These are phyloP conservation scores for Neopestalotiopsis sp. DNA, from an alignment of 2,329 filamentous ascomycete species.

Conservation along the genomic window DNA sequence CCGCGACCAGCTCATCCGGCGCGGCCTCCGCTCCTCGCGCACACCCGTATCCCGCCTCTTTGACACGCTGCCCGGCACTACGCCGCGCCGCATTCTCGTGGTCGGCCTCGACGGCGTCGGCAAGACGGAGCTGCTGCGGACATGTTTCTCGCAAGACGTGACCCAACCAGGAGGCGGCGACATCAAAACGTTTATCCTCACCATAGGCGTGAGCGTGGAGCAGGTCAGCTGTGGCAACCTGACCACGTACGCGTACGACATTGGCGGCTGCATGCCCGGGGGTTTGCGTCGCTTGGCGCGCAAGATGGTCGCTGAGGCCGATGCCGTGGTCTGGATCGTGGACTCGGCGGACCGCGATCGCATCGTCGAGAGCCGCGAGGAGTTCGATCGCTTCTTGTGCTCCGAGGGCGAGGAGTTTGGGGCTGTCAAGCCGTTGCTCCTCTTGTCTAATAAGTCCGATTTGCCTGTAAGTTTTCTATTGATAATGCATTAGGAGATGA, in stretches of 20 bases:
- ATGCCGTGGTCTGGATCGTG: background rate
- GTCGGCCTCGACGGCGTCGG: background rate
- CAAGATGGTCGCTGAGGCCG: background rate
- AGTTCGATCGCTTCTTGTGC: background rate
- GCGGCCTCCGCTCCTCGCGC: background rate
- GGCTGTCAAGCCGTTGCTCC: background rate
- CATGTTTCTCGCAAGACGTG: background rate
- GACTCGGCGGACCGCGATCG: background rate
- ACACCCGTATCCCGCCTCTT: constrained; percentile 8
- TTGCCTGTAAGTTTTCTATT: background rate
- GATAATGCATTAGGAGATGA: no score
- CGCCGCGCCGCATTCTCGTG: background rate
- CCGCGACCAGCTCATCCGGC: constrained; percentile 2
- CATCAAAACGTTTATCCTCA: background rate
- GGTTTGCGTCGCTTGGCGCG: background rate
- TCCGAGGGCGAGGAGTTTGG: background rate
- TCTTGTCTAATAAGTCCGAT: constrained; percentile 3
- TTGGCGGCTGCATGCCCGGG: background rate
- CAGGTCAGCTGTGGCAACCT: background rate
- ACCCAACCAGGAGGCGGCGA: background rate
- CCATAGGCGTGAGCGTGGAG: background rate
- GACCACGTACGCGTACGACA: background rate
- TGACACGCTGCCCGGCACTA: background rate
- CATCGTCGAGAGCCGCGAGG: background rate
- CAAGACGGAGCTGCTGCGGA: constrained; percentile 8